Percentiles rank a stretch among this genome's conserved stretches.
Evolutionary conservation across 768 basidiomycete genomes (phyloP).

Genomic region (Crassisporium funariophilum): DNA sequence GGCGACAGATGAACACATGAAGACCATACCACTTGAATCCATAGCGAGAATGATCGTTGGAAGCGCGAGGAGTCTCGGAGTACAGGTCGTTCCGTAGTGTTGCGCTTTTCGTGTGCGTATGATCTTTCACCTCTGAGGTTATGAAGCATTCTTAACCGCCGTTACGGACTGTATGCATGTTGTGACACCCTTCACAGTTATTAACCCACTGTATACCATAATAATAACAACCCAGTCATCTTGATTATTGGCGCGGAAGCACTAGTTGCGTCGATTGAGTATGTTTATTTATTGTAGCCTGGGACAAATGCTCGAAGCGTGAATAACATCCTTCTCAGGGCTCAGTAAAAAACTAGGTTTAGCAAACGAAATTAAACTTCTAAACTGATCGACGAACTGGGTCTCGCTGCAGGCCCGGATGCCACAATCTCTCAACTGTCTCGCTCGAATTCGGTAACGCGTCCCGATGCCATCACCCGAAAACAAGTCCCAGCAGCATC

Average conservation of each 20-base stretch:
- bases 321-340: conserved; percentile 11
- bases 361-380: conserved; percentile 44
- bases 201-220: too few species aligned
- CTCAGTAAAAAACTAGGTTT: conserved; percentile 32
- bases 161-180: too few species aligned
- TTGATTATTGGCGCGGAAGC: too few species aligned
- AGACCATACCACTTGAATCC: conserved; percentile 82
- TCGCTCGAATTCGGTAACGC: conserved; percentile 15
- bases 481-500: conserved; percentile 14
- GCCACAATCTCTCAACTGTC: conserved; percentile 17
- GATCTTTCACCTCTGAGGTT: conserved; percentile 4
- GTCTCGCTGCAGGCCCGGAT: conserved; percentile 15
- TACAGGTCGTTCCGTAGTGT: conserved; percentile 82
- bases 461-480: conserved; percentile 19
- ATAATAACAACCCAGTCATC: too few species aligned
- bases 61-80: conserved; percentile 84
- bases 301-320: conserved; percentile 10
- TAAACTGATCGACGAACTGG: conserved; percentile 31
- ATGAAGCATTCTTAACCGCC: too few species aligned
- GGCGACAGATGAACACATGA: conserved; percentile 85
- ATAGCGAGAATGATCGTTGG: conserved; percentile 89
- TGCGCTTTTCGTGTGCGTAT: conserved; percentile 14
- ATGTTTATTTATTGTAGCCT: conserved; percentile 5
- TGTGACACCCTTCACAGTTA: too few species aligned
- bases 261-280: conserved; percentile 9